Evolutionary conservation across 2,329 filamentous ascomycete genomes (phyloP).

Genomic region (Aspergillus ochraceus): DNA sequence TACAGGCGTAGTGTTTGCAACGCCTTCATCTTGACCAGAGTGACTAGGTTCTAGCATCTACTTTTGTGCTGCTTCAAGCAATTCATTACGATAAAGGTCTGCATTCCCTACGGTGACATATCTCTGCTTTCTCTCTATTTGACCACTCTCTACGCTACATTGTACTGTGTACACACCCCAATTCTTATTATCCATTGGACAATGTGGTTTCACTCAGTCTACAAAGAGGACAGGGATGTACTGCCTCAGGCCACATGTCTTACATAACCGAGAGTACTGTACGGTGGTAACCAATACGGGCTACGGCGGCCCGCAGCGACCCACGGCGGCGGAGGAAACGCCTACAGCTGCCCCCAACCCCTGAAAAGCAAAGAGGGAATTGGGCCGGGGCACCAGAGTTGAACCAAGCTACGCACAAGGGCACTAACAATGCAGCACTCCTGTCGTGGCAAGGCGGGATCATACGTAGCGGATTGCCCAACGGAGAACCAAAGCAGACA

Average conservation of each 20-base stretch:
- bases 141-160: no score
- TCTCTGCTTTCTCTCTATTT: no score
- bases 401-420: background rate
- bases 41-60: no score
- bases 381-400: background rate
- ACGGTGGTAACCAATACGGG: background rate
- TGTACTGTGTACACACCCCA: background rate
- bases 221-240: background rate
- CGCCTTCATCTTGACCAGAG: no score
- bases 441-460: background rate
- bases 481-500: background rate
- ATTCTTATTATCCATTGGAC: no score
- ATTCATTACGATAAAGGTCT: no score
- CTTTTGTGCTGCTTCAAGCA: no score
- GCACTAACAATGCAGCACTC: background rate
- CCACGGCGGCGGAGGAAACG: slow-evolving; percentile 19
- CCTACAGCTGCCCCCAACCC: slow-evolving; percentile 18
- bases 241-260: background rate
- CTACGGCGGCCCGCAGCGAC: slow-evolving; percentile 26
- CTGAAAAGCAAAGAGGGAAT: slow-evolving; percentile 18
- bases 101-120: no score
- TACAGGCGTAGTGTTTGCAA: no score
- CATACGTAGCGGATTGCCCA: background rate
- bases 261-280: background rate
- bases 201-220: no score